Evolutionary conservation across 225 moss, liverwort and hornwort species (phyloP), one percentile per base, ranked within the genome.

Genomic region (Polytrichum formosum): DNA sequence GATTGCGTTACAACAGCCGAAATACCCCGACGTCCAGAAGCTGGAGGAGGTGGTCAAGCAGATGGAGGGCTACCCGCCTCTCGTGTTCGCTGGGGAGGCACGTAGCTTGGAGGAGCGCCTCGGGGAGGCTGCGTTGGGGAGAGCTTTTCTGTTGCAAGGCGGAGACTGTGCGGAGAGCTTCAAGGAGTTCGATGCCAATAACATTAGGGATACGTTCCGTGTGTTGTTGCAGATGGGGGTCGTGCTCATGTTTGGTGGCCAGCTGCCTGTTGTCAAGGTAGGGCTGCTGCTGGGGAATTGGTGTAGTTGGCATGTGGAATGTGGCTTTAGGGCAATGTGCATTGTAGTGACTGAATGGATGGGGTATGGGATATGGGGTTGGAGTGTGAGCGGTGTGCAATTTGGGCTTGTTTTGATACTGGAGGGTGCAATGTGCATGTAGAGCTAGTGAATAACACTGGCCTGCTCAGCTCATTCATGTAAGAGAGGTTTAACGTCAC

Each of bases 161-260:
- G 89, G 89, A 5, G 89, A 90, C 61, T 90, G 84, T 53, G 89
- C 89, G 0, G 89, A 86, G 79, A 89, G 83, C 79, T 89, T 89
- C 70, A 86, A 89, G 77, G 89, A 89, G 31, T 86, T 89, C 29
- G 71, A 76, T 29, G 89, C 83, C 5, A 84, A 82, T 18, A 81
- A 86, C 67, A 86, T 90, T 63, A 35, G 86, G 82, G 89, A 86
- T 56, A 89, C 89, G 0, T 86, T 89, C 53, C 86, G 84, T 4
- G 33, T 84, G 61, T 26, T 89, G 20, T 77, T 89, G 1, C 86
- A 89, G 79, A 89, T 89, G 89, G 65, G 83, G 37, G 89, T 83
- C 4, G 86, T 86, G 1, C 83, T 89, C 60, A 89, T 83, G 81
- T 86, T 89, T 58, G 89, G 86, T 22, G 86, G 89, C 21, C 89